Base-by-base conservation (phyloP, 2,329 filamentous ascomycete species). In the Venturia oleaginea region DNA sequence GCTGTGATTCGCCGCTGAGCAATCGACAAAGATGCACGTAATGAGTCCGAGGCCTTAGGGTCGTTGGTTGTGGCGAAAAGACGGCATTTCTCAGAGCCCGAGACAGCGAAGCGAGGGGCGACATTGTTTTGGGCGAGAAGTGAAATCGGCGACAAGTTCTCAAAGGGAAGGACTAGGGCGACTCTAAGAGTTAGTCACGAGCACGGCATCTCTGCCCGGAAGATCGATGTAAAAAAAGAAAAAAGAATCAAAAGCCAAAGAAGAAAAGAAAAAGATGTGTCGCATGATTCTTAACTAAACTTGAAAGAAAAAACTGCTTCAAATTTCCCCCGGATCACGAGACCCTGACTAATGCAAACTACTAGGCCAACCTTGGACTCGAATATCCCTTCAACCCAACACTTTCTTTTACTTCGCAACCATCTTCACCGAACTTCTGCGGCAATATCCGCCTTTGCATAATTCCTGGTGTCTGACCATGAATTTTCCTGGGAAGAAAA, bases 1-100 rank as follows among this genome's bases (percentile, higher is more conserved):
- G 27, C 30, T 57, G 51, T 57, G 51, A 57, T 57, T 57, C 51
- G 51, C 51, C 11, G 51, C 51, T 55, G 27, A n/a, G 51, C 51
- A 19, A 34, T 55, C 27, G 27, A 11, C 6, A 15, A n/a, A 19
- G 51, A 57, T 34, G 30, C 51, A 34, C 27, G 51, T 11, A 37
- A 34, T 34, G 51, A 13, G 30, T 37, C 30, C n/a, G 51, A 34
- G 15, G 51, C 51, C 51, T 57, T 57, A n/a, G 51, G 51, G 51
- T 55, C n/a, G 30, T 5, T n/a, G 15, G 27, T 2, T 57, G 51
- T 57, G 51, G 27, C 51, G 51, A 57, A 15, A 30, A 32, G 30
- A 34, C 51, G 51, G 27, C 3, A 34, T 15, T 15, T 30, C 10
- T 4, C 8, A 15, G 19, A 55, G 51, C 27, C 51, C 51, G 51